These are phyloP conservation scores for Linnemannia schmuckeri DNA, from an alignment of 192 early-diverging fungal species.

Conservation along the genomic window DNA sequence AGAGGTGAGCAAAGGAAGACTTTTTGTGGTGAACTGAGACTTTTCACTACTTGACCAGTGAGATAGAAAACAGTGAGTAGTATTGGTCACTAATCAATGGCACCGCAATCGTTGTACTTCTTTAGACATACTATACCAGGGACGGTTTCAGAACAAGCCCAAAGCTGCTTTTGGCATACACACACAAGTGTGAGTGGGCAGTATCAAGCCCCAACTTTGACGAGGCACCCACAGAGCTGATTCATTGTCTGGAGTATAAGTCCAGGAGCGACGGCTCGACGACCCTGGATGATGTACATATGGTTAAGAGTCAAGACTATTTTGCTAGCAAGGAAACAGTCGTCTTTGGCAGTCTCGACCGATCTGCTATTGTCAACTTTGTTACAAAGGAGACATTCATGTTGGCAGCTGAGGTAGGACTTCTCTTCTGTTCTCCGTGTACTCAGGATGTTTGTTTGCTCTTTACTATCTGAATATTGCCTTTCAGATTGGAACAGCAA, in stretches of 20 bases:
- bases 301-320: conserved; percentile 85
- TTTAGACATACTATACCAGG: conserved; percentile 71
- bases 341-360: conserved; percentile 70
- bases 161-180: conserved; percentile 68
- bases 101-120: background rate
- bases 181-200: conserved; percentile 81
- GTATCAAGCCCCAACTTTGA: conserved; percentile 71
- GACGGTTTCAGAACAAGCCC: conserved; percentile 75
- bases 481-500: background rate
- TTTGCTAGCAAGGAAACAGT: conserved; percentile 71
- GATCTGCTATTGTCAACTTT: conserved; percentile 79
- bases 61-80: background rate
- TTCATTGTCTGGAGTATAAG: conserved; percentile 78
- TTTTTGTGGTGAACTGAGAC: background rate
- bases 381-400: conserved; percentile 79
- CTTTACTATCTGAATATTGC: background rate
- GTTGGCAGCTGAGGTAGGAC: conserved; percentile 75
- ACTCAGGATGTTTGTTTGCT: background rate
- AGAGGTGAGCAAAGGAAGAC: conserved; percentile 51
- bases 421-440: background rate
- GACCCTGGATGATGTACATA: conserved; percentile 55
- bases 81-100: background rate
- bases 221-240: conserved; percentile 72
- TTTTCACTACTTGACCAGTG: background rate
- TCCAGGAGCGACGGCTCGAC: conserved; percentile 24